These are phyloP conservation scores for Talaromyces wortmannii DNA, from an alignment of 495 filamentous ascomycete species.

Conservation along the genomic window DNA sequence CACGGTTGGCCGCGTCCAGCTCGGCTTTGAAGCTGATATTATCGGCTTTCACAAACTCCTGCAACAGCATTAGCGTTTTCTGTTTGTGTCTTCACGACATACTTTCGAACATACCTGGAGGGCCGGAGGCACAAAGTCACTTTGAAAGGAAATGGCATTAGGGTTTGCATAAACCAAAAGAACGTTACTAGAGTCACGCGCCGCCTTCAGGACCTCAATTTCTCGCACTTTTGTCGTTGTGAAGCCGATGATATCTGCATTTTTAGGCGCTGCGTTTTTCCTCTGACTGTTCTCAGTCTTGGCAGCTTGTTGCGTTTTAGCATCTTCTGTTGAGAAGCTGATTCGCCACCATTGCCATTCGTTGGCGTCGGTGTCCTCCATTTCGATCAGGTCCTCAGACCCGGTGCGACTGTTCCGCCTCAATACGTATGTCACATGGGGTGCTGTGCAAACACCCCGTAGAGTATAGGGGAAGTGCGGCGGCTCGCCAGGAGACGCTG, in stretches of 20 bases:
- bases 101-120: constrained; percentile 26
- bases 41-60: constrained; percentile 42
- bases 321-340: constrained; percentile 42
- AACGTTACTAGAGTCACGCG: constrained; percentile 36
- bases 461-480: constrained; percentile 41
- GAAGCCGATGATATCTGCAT: constrained; percentile 36
- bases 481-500: constrained; percentile 35
- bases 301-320: constrained; percentile 30
- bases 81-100: not conserved
- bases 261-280: constrained; percentile 10
- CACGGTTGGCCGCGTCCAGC: constrained; percentile 16
- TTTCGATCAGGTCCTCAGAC: constrained; percentile 17
- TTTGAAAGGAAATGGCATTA: constrained; percentile 26
- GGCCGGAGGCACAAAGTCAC: constrained; percentile 23
- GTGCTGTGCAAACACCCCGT: constrained; percentile 43
- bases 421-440: constrained; percentile 46
- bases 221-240: constrained; percentile 40
- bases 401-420: constrained; percentile 5
- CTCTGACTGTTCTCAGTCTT: constrained; percentile 12
- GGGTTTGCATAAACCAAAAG: constrained; percentile 47
- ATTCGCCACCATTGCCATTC: constrained; percentile 52
- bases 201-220: constrained; percentile 44
- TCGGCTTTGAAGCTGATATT: constrained; percentile 41
- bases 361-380: constrained; percentile 6
- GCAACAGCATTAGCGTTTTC: constrained; percentile 1